A percentile compares a stretch with the other conserved stretches of the same genome.
These are phyloP conservation scores for Pulchroboletus neoregius DNA, from an alignment of 1,284 basidiomycete genomes.

Conservation along the genomic window DNA sequence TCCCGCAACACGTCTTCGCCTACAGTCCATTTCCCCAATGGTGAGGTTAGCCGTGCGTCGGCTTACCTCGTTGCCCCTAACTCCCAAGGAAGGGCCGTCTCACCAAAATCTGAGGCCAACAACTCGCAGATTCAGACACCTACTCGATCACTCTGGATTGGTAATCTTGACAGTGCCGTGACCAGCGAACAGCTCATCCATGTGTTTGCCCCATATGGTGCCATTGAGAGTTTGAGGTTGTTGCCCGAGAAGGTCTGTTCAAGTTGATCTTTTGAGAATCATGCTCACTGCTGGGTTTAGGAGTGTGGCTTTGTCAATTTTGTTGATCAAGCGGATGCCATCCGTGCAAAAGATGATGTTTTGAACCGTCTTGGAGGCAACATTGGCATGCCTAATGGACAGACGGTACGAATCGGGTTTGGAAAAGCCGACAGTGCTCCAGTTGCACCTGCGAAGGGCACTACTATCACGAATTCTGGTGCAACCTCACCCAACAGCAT, in stretches of 20 bases:
- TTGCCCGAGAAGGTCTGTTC: conserved; percentile 87
- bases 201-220: conserved; percentile 93
- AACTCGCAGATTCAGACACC: conserved; percentile 82
- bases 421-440: conserved; percentile 95
- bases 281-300: conserved; percentile 39
- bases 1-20: conserved; percentile 49
- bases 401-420: conserved; percentile 94
- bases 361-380: conserved; percentile 91
- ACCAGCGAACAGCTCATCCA: conserved; percentile 93
- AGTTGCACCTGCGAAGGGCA: conserved; percentile 78
- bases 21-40: conserved; percentile 67
- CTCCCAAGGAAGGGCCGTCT: conserved; percentile 64
- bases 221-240: conserved; percentile 91
- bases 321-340: conserved; percentile 90
- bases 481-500: conserved; percentile 58
- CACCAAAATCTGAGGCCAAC: conserved; percentile 70
- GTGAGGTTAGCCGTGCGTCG: conserved; percentile 56
- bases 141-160: conserved; percentile 95
- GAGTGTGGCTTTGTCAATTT: conserved; percentile 99
- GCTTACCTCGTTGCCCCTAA: conserved; percentile 65
- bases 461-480: conserved; percentile 55
- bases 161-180: conserved; percentile 90
- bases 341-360: conserved; percentile 95
- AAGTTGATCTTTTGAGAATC: conserved; percentile 3
- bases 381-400: conserved; percentile 89